Conservation (phyloP, 768 basidiomycete genomes). For the Piloderma croceum region DNA sequence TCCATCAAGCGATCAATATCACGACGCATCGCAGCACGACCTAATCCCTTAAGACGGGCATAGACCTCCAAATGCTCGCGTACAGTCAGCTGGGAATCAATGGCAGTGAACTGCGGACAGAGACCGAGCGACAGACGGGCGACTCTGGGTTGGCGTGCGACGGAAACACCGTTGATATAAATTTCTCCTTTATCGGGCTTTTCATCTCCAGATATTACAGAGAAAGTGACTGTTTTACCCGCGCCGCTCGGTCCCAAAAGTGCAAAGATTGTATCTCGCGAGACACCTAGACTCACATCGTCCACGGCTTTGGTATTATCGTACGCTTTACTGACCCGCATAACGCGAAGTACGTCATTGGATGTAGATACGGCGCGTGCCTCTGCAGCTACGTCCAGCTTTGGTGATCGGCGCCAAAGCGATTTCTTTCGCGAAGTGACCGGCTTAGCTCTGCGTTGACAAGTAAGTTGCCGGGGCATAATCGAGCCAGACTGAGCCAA, state of each 20-base stretch:
- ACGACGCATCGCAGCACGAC: constrained; percentile 35
- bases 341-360: constrained; percentile 54
- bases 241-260: constrained; percentile 80
- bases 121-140: constrained; percentile 71
- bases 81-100: constrained; percentile 72
- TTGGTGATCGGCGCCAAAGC: too few species aligned
- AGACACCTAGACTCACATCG: constrained; percentile 65
- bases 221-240: constrained; percentile 79
- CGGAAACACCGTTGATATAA: constrained; percentile 58
- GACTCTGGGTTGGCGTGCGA: constrained; percentile 53
- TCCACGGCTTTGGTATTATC: constrained; percentile 56
- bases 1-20: constrained; percentile 54
- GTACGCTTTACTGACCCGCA: constrained; percentile 59
- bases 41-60: constrained; percentile 66
- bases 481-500: constrained; percentile 68
- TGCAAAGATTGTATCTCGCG: constrained; percentile 59
- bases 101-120: constrained; percentile 81
- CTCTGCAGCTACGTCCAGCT: too few species aligned
- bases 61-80: constrained; percentile 70
- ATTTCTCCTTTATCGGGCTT: constrained; percentile 66
- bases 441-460: too few species aligned
- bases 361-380: constrained; percentile 40
- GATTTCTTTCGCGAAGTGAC: too few species aligned
- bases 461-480: too few species aligned
- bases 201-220: constrained; percentile 71